A percentile compares a stretch with the other conserved stretches of the same genome.
phyloP scores from a whole-genome alignment of 1,139 yeast genomes.

The Candida tropicalis region DNA sequence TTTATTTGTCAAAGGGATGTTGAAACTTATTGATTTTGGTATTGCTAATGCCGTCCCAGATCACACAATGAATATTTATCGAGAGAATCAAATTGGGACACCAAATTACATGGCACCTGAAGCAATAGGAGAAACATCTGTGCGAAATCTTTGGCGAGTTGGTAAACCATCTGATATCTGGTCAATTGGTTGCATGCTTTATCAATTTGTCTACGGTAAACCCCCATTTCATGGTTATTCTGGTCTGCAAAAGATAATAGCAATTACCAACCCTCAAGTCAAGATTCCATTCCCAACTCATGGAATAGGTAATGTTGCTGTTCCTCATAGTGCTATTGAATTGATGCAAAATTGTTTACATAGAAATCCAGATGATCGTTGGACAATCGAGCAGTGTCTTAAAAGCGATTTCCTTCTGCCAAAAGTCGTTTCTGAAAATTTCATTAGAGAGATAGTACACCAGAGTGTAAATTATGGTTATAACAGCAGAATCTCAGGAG shows the following conservation, averaged over 20 bases:
- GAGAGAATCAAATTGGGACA: slow-evolving; percentile 93
- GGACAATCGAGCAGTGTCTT: slow-evolving; percentile 66
- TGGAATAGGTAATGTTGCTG: slow-evolving; percentile 64
- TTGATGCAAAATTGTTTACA: slow-evolving; percentile 72
- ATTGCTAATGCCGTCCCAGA: slow-evolving; percentile 95
- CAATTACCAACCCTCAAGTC: slow-evolving; percentile 87
- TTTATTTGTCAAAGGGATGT: slow-evolving; percentile 77
- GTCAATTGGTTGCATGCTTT: slow-evolving; percentile 96
- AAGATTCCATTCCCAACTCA: slow-evolving; percentile 66
- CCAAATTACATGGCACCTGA: slow-evolving; percentile 99
- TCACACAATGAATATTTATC: slow-evolving; percentile 84
- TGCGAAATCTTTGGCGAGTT: slow-evolving; percentile 71
- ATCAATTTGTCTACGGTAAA: slow-evolving; percentile 92
- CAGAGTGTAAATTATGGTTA: slow-evolving; percentile 76
- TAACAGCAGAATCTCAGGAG: slow-evolving; percentile 37
- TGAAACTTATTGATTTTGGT: slow-evolving; percentile 94
- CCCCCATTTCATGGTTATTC: slow-evolving; percentile 87
- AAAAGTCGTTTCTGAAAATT: slow-evolving; percentile 65
- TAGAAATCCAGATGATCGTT: slow-evolving; percentile 70
- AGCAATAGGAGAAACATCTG: slow-evolving; percentile 66
- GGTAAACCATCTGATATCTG: slow-evolving; percentile 97
- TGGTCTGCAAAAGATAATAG: slow-evolving; percentile 79
- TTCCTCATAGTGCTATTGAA: slow-evolving; percentile 71
- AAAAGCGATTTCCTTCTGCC: slow-evolving; percentile 68
- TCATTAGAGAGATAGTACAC: slow-evolving; percentile 70